phyloP scores from a whole-genome alignment of 2,329 filamentous ascomycete genomes.

The Penicillium hordei region DNA sequence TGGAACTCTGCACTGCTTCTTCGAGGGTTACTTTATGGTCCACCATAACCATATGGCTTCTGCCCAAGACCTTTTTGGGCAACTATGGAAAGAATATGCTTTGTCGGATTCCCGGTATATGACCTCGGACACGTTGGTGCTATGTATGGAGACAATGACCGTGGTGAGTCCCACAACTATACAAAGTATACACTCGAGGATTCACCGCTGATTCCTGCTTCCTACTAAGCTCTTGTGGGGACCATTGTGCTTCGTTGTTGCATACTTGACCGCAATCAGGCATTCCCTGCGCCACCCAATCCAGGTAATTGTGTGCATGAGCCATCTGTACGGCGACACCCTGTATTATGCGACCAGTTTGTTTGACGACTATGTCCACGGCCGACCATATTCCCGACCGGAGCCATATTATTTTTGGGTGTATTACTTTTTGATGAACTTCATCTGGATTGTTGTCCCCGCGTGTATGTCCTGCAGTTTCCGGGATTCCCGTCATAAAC shows the following conservation, averaged over 20 bases:
- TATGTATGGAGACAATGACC: constrained; percentile 85
- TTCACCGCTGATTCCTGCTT: constrained; percentile 11
- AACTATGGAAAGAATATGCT: constrained; percentile 92
- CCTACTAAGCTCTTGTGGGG: constrained; percentile 57
- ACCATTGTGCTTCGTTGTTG: constrained; percentile 59
- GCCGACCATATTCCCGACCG: constrained; percentile 58
- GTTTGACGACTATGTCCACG: constrained; percentile 59
- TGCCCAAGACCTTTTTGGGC: constrained; percentile 71
- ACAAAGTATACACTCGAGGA: not conserved
- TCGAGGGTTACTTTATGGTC: constrained; percentile 80
- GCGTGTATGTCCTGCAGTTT: constrained; percentile 45
- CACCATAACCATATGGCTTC: constrained; percentile 66
- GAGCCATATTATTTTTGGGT: constrained; percentile 66
- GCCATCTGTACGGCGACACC: constrained; percentile 64
- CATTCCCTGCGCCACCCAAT: constrained; percentile 59
- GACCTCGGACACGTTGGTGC: constrained; percentile 75
- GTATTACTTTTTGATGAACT: constrained; percentile 67
- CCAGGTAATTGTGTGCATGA: constrained; percentile 61
- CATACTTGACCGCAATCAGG: constrained; percentile 54
- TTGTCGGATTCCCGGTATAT: constrained; percentile 85
- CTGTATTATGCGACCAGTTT: constrained; percentile 65
- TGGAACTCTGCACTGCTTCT: constrained; percentile 68
- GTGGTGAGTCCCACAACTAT: constrained; percentile 54
- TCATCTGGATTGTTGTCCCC: constrained; percentile 65
- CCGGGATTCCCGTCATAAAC: not conserved